Evolutionary conservation across 176 grass and related monocot species (phyloP), one percentile per base, ranked within the genome.

Genomic region (Bothriochloa decipiens): DNA sequence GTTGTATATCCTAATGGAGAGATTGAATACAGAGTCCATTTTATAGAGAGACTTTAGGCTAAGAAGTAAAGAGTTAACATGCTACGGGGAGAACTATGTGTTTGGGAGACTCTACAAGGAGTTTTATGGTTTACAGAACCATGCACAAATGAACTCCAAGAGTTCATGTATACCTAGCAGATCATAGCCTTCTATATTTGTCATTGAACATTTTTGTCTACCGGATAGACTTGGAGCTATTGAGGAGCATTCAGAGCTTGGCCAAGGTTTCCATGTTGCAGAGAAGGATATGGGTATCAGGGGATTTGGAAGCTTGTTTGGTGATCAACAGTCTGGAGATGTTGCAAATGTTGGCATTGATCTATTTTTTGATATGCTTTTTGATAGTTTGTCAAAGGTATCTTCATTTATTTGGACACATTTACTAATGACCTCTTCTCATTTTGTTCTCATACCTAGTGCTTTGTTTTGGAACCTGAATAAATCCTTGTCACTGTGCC

Each of bases 321-420:
- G 95, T 65, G 95, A 98, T 63, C 92, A 98, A 86, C 95, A 98
- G 84, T 93, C 95, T 83, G 95, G 95, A 81, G 93, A 98, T 70
- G 90, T 98, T 90, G 95, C 91, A 71, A 95, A 98, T 91, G 95
- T 98, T 43, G 95, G 95, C 62, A 90, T 94, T 26, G 95, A 98
- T 76, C 89, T 98, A 14, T 98, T 95, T 83, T 98, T 98, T 80
- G 95, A 98, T 91, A 98, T 98, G 95, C 95, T 98, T 75, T 98
- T 98, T 79, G 95, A 98, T 57, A 95, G 92, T 74, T 90, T 98
- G 78, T 93, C 91, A 76, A 90, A 98, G 95, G 95, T 98, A 91
- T 82, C 2, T 4, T 40, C 80, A 50, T 74, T 75, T 43, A 68
- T 46, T 43, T 11, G 29, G 11, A 26, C 27, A 83, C 53, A 72